A percentile compares a stretch with the other conserved stretches of the same genome.
These are phyloP conservation scores for Chlamydomonas eustigma DNA, from an alignment of 139 green algal species.

Conservation along the genomic window DNA sequence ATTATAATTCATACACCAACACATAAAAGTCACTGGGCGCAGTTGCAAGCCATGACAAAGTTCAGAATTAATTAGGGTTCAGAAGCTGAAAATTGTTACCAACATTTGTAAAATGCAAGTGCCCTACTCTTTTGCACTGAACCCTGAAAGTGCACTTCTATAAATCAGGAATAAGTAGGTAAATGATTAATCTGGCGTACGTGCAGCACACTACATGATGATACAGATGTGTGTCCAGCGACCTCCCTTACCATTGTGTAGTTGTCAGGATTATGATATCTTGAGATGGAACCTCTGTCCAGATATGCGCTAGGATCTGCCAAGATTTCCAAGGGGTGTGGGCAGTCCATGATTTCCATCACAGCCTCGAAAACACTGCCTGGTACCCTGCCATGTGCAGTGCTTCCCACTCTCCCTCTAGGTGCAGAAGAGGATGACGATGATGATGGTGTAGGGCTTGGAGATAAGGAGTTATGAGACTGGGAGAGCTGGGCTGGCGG, in stretches of 20 bases:
- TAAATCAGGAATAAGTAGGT: too few relatives aligned
- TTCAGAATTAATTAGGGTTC: too few relatives aligned
- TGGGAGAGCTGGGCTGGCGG: neutral
- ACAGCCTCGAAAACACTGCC: slow-evolving; percentile 51
- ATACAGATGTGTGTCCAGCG: too few relatives aligned
- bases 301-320: slow-evolving; percentile 82
- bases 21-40: too few relatives aligned
- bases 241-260: slow-evolving; percentile 73
- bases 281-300: slow-evolving; percentile 71
- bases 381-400: neutral
- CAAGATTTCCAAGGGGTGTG: slow-evolving; percentile 92
- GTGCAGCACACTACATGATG: too few relatives aligned
- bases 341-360: slow-evolving; percentile 80
- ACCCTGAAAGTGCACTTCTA: too few relatives aligned
- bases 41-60: too few relatives aligned
- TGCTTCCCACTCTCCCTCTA: neutral
- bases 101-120: too few relatives aligned
- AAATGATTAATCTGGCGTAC: too few relatives aligned
- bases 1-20: too few relatives aligned
- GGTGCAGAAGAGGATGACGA: neutral
- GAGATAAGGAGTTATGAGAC: neutral
- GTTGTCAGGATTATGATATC: slow-evolving; percentile 96
- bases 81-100: too few relatives aligned
- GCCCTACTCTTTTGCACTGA: too few relatives aligned
- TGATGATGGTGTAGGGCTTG: neutral